Evolutionary conservation across 2,329 filamentous ascomycete genomes (phyloP), one percentile per base, ranked within the genome.

Genomic region (Dryadomyces quercus-mongolicae): DNA sequence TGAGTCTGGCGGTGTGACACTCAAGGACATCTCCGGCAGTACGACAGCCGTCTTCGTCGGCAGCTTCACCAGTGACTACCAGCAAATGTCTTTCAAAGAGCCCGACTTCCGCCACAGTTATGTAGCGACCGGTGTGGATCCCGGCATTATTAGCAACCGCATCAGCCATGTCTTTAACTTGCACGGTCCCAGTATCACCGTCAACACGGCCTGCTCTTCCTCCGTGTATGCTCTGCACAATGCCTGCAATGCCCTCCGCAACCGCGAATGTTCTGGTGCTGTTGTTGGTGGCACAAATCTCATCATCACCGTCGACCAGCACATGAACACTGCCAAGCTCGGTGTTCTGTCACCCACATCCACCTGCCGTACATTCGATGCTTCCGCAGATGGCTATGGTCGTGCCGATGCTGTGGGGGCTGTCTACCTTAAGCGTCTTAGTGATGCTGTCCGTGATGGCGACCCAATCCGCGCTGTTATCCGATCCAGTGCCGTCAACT

Each of bases 371-470:
- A 69, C 67, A 0, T 74, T 68, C 51, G 74, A 76, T 55, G 57
- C 62, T 16, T 59, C 62, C 3, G 75, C 68, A 0, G 65, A 73
- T 53, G 76, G 76, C 3, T 79, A 78, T 56, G 70, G 64, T 0
- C 67, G 74, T 16, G 74, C 72, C 5, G 76, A 80, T 58, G 75
- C 74, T 3, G 62, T 70, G 18, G 70, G 63, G 0, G 62, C 65
- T 12, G 52, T 78, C 5, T 52, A 75, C 2, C 57, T 80, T 2
- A 77, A 77, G 62, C 65, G 62, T 0, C 61, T 78, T 0, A 45
- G 54, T 5, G 16, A 45, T 1, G 66, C 67, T 1, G 66, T 72
- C 43, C 70, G 66, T 1, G 57, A 70, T 51, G 72, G 71, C 12
- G 57, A 75, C 16, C 58, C 53, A 49, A 56, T 65, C 13, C 60